Evolutionary conservation across 176 grass and related monocot genomes (phyloP).

Genomic region (Hordeum marinum): DNA sequence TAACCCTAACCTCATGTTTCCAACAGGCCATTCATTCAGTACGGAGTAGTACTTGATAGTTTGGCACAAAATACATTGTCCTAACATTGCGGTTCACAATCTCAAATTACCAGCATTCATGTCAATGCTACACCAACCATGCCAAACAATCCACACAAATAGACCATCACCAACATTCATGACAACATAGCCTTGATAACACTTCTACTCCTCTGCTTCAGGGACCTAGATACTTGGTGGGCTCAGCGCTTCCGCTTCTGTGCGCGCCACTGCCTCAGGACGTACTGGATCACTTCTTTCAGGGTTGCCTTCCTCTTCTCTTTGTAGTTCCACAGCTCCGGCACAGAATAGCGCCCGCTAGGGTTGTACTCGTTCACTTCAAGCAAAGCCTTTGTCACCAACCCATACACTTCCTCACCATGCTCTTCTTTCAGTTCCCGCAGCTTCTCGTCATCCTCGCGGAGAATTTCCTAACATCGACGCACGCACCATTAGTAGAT

Average conservation of each 20-base stretch:
- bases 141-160: background rate
- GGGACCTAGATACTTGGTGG: background rate
- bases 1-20: background rate
- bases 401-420: slow-evolving; percentile 27
- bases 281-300: slow-evolving; percentile 22
- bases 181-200: background rate
- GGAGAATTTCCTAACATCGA: slow-evolving; percentile 35
- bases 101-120: background rate
- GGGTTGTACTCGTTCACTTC: slow-evolving; percentile 60
- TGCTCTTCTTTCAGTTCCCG: slow-evolving; percentile 28
- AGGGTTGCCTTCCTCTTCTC: background rate
- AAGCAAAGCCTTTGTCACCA: slow-evolving; percentile 37
- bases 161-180: background rate
- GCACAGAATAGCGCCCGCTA: slow-evolving; percentile 24
- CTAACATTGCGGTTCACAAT: background rate
- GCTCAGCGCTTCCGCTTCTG: slow-evolving; percentile 19
- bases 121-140: background rate
- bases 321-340: slow-evolving; percentile 36
- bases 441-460: slow-evolving; percentile 34
- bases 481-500: background rate
- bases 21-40: background rate
- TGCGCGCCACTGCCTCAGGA: slow-evolving; percentile 4
- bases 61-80: background rate
- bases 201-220: background rate
- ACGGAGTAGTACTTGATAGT: background rate